Percentiles rank a stretch among this genome's conserved stretches.
These are phyloP conservation scores for Leccinum proliferum DNA, from an alignment of 1,284 basidiomycete species.

Conservation along the genomic window DNA sequence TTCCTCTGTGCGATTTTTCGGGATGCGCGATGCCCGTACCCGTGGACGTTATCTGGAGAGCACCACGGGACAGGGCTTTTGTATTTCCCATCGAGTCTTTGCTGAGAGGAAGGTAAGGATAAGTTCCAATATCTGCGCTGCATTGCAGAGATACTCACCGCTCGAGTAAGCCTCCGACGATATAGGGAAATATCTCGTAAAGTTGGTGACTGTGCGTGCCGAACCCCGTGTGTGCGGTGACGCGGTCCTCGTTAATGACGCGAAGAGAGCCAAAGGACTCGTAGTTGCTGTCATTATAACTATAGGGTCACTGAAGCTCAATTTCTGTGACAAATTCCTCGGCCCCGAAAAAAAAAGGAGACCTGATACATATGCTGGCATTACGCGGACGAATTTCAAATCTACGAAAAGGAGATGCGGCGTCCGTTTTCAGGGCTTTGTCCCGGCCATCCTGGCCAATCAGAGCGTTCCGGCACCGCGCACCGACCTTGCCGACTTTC, in stretches of 20 bases:
- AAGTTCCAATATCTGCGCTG: not conserved
- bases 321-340: not conserved
- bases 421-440: not conserved
- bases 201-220: conserved; percentile 82
- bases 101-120: conserved; percentile 31
- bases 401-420: not conserved
- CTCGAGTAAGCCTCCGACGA: conserved; percentile 70
- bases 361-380: not conserved
- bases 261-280: conserved; percentile 59
- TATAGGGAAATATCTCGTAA: conserved; percentile 91
- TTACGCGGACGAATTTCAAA: not conserved
- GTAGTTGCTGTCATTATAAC: conserved; percentile 60
- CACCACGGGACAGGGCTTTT: conserved; percentile 83
- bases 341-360: not conserved
- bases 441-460: not conserved
- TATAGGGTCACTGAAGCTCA: conserved; percentile 17
- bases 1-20: conserved; percentile 57
- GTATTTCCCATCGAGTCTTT: conserved; percentile 87
- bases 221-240: conserved; percentile 75
- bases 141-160: conserved; percentile 45
- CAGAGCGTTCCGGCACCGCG: not conserved
- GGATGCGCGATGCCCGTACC: conserved; percentile 87
- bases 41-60: conserved; percentile 87
- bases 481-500: not conserved
- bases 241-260: conserved; percentile 89